These are phyloP conservation scores for Neocucurbitaria cava DNA, from an alignment of 2,329 filamentous ascomycete species.

Conservation along the genomic window DNA sequence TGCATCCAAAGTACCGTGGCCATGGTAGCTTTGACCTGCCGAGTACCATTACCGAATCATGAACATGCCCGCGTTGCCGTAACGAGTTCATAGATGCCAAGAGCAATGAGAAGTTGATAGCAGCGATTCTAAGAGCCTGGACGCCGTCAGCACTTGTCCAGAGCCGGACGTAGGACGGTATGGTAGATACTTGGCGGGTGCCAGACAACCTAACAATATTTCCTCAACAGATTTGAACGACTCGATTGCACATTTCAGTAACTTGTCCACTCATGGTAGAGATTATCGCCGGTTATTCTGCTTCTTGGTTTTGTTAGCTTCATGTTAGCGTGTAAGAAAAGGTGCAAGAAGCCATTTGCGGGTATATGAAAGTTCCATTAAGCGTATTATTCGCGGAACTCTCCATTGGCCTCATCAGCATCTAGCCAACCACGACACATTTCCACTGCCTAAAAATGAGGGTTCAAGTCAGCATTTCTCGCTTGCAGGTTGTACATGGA, in stretches of 20 bases:
- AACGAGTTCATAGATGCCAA: background rate
- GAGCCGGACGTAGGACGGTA: background rate
- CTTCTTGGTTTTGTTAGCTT: slow-evolving; percentile 1
- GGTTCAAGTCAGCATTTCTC: slow-evolving; percentile 8
- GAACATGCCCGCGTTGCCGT: background rate
- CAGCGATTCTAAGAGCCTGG: background rate
- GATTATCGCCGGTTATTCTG: background rate
- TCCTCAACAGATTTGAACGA: slow-evolving; percentile 3
- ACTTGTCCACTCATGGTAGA: background rate
- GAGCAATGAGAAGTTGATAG: background rate
- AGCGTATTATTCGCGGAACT: slow-evolving; percentile 34
- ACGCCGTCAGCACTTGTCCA: background rate
- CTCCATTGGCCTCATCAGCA: slow-evolving; percentile 48
- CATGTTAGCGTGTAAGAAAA: background rate
- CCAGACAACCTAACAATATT: background rate
- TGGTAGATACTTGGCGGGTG: background rate
- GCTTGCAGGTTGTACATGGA: background rate
- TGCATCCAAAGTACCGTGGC: slow-evolving; percentile 2
- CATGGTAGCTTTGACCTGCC: background rate
- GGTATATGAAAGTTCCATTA: slow-evolving; percentile 34
- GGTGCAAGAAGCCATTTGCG: slow-evolving; percentile 26
- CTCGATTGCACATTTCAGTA: slow-evolving; percentile 2
- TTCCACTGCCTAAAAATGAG: slow-evolving; percentile 63
- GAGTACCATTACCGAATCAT: background rate
- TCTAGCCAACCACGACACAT: slow-evolving; percentile 78